Conservation (phyloP, 495 filamentous ascomycete species). For the Aspergillus biplanus region DNA sequence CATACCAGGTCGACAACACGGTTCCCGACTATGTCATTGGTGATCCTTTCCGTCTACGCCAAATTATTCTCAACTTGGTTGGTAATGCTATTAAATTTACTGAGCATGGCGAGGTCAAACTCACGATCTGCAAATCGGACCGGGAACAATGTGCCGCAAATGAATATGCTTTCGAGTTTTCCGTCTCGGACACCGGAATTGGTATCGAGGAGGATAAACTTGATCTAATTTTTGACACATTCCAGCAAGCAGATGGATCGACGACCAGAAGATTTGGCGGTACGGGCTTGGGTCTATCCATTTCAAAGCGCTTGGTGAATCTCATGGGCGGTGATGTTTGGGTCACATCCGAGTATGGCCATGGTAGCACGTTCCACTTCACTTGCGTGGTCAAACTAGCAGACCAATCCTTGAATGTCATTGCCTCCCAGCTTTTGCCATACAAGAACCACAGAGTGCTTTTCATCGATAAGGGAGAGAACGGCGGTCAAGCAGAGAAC, state of each 20-base stretch:
- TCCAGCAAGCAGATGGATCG: constrained; percentile 98
- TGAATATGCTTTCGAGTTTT: constrained; percentile 95
- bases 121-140: constrained; percentile 78
- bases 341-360: constrained; percentile 92
- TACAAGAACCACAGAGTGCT: constrained; percentile 89
- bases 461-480: constrained; percentile 93
- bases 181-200: constrained; percentile 96
- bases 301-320: constrained; percentile 93
- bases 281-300: constrained; percentile 93
- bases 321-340: constrained; percentile 98
- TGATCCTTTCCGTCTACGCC: constrained; percentile 93
- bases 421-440: constrained; percentile 81
- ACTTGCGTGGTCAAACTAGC: constrained; percentile 92
- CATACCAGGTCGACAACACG: constrained; percentile 90
- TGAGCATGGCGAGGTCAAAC: constrained; percentile 93
- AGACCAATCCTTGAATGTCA: constrained; percentile 76
- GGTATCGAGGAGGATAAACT: constrained; percentile 96
- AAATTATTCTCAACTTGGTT: constrained; percentile 76
- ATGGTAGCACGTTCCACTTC: constrained; percentile 96
- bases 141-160: constrained; percentile 67
- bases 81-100: constrained; percentile 86
- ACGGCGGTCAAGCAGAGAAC: constrained; percentile 68
- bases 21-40: constrained; percentile 97
- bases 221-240: constrained; percentile 98
- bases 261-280: constrained; percentile 97